Evolutionary conservation across 192 early-diverging fungal genomes (phyloP).

Genomic region (Coemansia sp.): DNA sequence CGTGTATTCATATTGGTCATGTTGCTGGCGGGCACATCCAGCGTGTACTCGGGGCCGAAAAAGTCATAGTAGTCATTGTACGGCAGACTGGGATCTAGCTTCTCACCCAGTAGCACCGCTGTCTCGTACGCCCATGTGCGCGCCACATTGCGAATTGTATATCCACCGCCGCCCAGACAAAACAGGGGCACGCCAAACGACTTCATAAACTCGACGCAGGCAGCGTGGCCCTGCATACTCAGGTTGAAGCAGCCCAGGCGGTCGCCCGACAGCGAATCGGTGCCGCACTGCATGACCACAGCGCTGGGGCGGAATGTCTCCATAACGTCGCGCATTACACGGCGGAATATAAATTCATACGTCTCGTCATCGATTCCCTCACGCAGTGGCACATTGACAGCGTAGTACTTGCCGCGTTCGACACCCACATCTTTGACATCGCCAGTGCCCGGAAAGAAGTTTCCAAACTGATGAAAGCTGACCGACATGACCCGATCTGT

Average conservation of each 20-base stretch:
- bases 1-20: slow-evolving; percentile 85
- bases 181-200: slow-evolving; percentile 87
- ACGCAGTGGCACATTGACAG: slow-evolving; percentile 92
- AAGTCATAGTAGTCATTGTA: slow-evolving; percentile 86
- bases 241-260: slow-evolving; percentile 93
- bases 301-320: slow-evolving; percentile 84
- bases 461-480: slow-evolving; percentile 96
- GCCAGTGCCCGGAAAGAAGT: slow-evolving; percentile 97
- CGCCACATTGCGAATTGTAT: slow-evolving; percentile 93
- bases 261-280: slow-evolving; percentile 90
- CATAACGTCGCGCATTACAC: slow-evolving; percentile 84
- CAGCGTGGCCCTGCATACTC: slow-evolving; percentile 88
- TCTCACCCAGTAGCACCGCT: slow-evolving; percentile 69
- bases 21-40: slow-evolving; percentile 83
- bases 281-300: slow-evolving; percentile 91
- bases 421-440: slow-evolving; percentile 89
- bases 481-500: slow-evolving; percentile 99
- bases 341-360: slow-evolving; percentile 85
- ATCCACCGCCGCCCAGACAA: slow-evolving; percentile 92
- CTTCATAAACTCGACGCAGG: slow-evolving; percentile 91
- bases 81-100: slow-evolving; percentile 66
- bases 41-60: slow-evolving; percentile 85
- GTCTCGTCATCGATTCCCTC: slow-evolving; percentile 91
- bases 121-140: slow-evolving; percentile 97
- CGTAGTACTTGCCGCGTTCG: slow-evolving; percentile 83